A percentile compares a stretch with the other conserved stretches of the same genome.
phyloP scores from a whole-genome alignment of 2,329 filamentous ascomycete genomes.

The Golovinomyces cichoracearum region DNA sequence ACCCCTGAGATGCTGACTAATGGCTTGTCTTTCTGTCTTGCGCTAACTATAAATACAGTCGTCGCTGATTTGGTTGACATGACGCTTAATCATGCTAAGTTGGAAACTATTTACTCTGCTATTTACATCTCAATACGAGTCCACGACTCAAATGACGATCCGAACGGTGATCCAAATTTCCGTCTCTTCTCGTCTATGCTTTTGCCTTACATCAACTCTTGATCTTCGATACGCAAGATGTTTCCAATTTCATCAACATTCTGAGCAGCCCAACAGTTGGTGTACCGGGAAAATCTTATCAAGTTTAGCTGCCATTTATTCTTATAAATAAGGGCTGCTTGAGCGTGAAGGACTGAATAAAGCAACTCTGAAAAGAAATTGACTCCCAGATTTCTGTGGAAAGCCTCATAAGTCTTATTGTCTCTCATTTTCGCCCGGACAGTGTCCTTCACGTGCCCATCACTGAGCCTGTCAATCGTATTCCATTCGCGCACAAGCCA shows the following conservation, averaged over 20 bases:
- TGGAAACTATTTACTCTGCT: too few relatives aligned
- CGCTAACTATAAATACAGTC: too few relatives aligned
- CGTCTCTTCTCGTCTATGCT: neutral
- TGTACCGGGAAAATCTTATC: neutral
- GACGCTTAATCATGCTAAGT: too few relatives aligned
- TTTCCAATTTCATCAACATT: neutral
- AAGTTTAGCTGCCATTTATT: conserved; percentile 1
- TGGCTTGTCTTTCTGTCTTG: too few relatives aligned
- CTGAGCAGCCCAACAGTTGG: conserved; percentile 1
- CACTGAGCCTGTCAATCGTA: neutral
- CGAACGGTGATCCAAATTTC: neutral
- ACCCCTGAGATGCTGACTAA: too few relatives aligned
- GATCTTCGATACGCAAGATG: neutral
- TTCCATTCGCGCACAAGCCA: conserved; percentile 1
- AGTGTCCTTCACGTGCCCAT: neutral
- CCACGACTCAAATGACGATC: neutral
- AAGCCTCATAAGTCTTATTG: neutral
- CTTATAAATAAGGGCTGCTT: neutral
- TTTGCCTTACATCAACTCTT: neutral
- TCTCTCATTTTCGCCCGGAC: neutral
- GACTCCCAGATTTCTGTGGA: neutral
- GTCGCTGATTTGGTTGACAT: too few relatives aligned
- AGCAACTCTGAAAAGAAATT: neutral
- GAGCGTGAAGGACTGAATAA: neutral
- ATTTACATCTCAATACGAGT: neutral